phyloP scores from a whole-genome alignment of 305 asterid genomes.

The Andrographis paniculata region DNA sequence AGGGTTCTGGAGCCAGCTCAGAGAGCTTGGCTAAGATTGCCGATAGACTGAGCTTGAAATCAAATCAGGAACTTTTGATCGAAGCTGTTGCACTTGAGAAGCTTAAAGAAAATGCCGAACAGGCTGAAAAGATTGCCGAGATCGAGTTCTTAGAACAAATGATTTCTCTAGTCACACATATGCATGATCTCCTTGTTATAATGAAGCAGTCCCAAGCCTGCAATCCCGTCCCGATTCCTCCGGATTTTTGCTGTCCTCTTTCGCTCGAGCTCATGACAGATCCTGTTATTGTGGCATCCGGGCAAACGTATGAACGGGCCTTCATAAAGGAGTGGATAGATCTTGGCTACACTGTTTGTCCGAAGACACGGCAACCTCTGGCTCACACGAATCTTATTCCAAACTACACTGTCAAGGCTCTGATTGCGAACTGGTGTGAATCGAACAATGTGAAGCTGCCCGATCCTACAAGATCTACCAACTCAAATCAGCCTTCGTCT shows the following conservation, averaged over 20 bases:
- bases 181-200: slow-evolving; percentile 56
- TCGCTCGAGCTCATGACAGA: slow-evolving; percentile 81
- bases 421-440: slow-evolving; percentile 69
- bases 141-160: slow-evolving; percentile 57
- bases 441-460: slow-evolving; percentile 56
- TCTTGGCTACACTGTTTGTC: slow-evolving; percentile 67
- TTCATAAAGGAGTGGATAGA: slow-evolving; percentile 67
- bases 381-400: slow-evolving; percentile 60
- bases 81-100: slow-evolving; percentile 79
- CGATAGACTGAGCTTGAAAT: slow-evolving; percentile 46
- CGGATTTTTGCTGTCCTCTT: slow-evolving; percentile 77
- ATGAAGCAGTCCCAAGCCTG: slow-evolving; percentile 55
- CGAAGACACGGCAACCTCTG: slow-evolving; percentile 66
- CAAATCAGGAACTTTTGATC: slow-evolving; percentile 64
- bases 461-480: slow-evolving; percentile 44
- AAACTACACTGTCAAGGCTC: slow-evolving; percentile 69
- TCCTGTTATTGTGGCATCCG: slow-evolving; percentile 77
- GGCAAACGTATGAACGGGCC: slow-evolving; percentile 66
- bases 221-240: slow-evolving; percentile 54
- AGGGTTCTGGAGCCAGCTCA: slow-evolving; percentile 48
- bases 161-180: slow-evolving; percentile 51
- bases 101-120: slow-evolving; percentile 68
- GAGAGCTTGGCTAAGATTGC: slow-evolving; percentile 46
- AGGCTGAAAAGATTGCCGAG: slow-evolving; percentile 53
- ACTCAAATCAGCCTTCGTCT: slow-evolving; percentile 44